phyloP scores from a whole-genome alignment of 2,329 filamentous ascomycete genomes.

The Dothideomycetes sp. region DNA sequence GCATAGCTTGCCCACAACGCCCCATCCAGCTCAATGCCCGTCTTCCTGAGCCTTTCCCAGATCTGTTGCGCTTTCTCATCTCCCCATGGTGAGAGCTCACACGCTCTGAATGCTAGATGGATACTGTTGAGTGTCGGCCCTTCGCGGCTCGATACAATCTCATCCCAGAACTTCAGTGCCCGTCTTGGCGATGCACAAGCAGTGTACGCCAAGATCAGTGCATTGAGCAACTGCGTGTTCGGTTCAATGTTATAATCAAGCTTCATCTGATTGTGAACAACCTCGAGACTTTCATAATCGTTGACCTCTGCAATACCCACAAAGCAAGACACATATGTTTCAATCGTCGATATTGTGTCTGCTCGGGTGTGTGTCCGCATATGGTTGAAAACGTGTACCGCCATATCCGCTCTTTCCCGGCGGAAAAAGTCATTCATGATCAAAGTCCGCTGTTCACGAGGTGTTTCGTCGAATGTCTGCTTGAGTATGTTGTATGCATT shows the following conservation, averaged over 20 bases:
- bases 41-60: conserved; percentile 58
- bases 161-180: conserved; percentile 70
- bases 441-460: conserved; percentile 51
- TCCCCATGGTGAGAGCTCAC: conserved; percentile 48
- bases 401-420: conserved; percentile 72
- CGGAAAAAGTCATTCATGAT: conserved; percentile 88
- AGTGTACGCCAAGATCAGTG: conserved; percentile 77
- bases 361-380: conserved; percentile 70
- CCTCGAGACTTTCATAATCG: conserved; percentile 50
- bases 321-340: conserved; percentile 70
- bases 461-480: conserved; percentile 50
- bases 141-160: conserved; percentile 73
- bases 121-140: conserved; percentile 76
- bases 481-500: conserved; percentile 49
- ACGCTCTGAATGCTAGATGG: conserved; percentile 68
- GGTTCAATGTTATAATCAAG: conserved; percentile 74
- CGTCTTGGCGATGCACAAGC: conserved; percentile 53
- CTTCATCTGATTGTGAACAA: conserved; percentile 88
- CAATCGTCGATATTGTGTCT: conserved; percentile 53
- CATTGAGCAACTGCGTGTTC: conserved; percentile 67
- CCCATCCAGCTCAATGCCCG: conserved; percentile 69
- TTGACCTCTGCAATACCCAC: conserved; percentile 47
- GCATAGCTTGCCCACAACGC: conserved; percentile 67
- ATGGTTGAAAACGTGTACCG: conserved; percentile 75
- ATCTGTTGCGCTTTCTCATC: conserved; percentile 42